These are phyloP conservation scores for Encephalitozoon romaleae DNA, from an alignment of 371 early-diverging fungal species.

Conservation along the genomic window DNA sequence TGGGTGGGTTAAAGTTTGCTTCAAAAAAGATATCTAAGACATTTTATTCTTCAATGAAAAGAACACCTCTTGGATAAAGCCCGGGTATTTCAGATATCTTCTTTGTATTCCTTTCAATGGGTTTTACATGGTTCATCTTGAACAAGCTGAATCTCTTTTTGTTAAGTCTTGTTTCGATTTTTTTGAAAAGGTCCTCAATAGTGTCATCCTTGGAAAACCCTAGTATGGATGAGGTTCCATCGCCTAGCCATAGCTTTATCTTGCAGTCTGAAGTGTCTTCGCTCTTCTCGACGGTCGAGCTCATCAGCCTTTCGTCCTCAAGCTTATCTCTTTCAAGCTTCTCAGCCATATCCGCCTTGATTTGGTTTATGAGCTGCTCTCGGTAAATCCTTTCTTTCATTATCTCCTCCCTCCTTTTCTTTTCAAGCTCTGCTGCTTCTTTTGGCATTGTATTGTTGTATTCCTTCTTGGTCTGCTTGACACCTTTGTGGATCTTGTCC, in stretches of 20 bases:
- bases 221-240: conserved; percentile 9
- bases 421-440: neutral
- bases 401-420: conserved; percentile 7
- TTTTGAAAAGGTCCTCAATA: conserved; percentile 9
- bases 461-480: neutral
- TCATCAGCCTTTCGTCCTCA: neutral
- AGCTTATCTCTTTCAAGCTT: conserved; percentile 1
- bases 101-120: neutral
- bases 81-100: conserved; percentile 9
- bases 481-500: neutral
- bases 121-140: neutral
- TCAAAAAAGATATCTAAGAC: neutral
- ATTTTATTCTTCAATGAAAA: conserved; percentile 30
- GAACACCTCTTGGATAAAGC: conserved; percentile 21
- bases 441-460: neutral
- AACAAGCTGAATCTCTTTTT: conserved; percentile 3
- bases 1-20: neutral
- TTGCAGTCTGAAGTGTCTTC: conserved; percentile 14
- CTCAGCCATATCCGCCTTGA: conserved; percentile 6
- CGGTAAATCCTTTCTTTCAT: conserved; percentile 10
- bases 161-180: neutral
- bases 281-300: neutral
- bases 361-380: conserved; percentile 21
- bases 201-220: conserved; percentile 14
- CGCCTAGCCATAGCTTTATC: conserved; percentile 18